Base-by-base conservation (phyloP, 1,139 yeast species). In the Dujonia santamariae region DNA sequence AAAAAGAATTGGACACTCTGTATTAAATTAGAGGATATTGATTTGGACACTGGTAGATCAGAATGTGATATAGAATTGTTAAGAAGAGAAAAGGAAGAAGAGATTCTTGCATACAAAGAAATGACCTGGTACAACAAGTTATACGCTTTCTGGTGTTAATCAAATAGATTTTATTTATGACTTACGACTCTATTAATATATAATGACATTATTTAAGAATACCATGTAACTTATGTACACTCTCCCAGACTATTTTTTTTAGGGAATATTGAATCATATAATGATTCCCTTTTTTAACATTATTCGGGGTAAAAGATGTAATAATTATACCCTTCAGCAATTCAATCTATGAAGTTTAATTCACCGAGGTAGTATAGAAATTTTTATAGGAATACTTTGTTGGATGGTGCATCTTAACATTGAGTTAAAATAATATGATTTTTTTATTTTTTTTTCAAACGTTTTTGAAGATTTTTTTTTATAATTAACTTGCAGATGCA, bases 381-480 rank as follows among this genome's bases (percentile, higher is more conserved):
- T n/a, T n/a, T n/a, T n/a, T n/a, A n/a, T n/a, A n/a, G n/a, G n/a
- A n/a, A n/a, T n/a, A n/a, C n/a, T n/a, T n/a, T n/a, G n/a, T n/a
- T n/a, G n/a, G n/a, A n/a, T n/a, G n/a, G n/a, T n/a, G n/a, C n/a
- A n/a, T n/a, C n/a, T n/a, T n/a, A n/a, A n/a, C n/a, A n/a, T n/a
- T n/a, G n/a, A n/a, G n/a, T n/a, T n/a, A n/a, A 26, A 17, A 3
- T 14, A 15, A 16, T 13, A 3, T 3, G 4, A 28, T 18, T 19
- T 19, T 17, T 12, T 13, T 17, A 3, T 3, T 11, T 1, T 78
- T 85, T 1, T 78, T 78, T 44, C 90, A 83, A 49, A 52, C 77
- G 33, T 82, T 80, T 51, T 57, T 82, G 33, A 54, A 68, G 14
- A 85, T 72, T 1, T 82, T 79, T 50, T 54, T 56, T 23, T 81